A percentile compares a stretch with the other conserved stretches of the same genome.
Evolutionary conservation across 2,329 filamentous ascomycete genomes (phyloP).

Genomic region (Aphanocladium album): DNA sequence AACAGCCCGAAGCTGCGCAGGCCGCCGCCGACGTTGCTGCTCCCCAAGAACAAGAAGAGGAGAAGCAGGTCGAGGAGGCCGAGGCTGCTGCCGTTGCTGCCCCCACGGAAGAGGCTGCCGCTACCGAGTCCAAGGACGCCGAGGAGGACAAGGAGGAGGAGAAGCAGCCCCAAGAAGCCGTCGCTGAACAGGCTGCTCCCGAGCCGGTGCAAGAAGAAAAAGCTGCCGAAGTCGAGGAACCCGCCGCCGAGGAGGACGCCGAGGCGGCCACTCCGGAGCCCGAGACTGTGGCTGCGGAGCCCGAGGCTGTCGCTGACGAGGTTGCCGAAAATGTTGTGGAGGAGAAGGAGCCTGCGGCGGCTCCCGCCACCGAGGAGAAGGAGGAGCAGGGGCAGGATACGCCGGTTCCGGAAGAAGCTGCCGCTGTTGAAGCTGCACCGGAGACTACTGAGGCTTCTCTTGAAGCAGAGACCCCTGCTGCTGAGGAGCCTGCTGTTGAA

Average conservation of each 20-base stretch:
- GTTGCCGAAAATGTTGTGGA: neutral
- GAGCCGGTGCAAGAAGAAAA: conserved; percentile 1
- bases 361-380: neutral
- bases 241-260: neutral
- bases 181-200: neutral
- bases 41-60: neutral
- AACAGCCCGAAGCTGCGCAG: neutral
- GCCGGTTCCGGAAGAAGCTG: neutral
- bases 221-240: conserved; percentile 5
- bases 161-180: neutral
- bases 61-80: neutral
- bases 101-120: neutral
- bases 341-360: conserved; percentile 1
- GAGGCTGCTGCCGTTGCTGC: neutral
- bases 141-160: neutral
- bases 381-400: no score
- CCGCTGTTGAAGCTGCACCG: neutral
- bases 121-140: conserved; percentile 1
- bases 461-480: neutral
- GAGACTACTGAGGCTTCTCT: neutral
- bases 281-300: neutral
- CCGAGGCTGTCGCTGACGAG: neutral
- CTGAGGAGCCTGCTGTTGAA: no score
- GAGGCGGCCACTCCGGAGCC: conserved; percentile 9
- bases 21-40: neutral